Base-by-base conservation (phyloP, 768 basidiomycete genomes). In the Suillus americanus region DNA sequence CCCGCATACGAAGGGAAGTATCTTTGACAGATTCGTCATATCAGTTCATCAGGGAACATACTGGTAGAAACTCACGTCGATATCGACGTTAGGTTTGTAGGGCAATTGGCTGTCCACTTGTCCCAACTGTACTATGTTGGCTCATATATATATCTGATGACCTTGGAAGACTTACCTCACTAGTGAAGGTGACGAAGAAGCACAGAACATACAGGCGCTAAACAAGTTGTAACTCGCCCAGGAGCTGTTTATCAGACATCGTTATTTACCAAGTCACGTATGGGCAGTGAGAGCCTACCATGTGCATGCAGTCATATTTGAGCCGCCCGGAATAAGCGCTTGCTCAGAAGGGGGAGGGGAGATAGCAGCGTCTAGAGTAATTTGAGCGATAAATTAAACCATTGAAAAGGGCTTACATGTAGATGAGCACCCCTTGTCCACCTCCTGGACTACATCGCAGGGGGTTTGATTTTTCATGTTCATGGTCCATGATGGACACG, bases 151-250 rank as follows among this genome's bases (percentile, higher is more conserved):
- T 14, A 30, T 3, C 28, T 48, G 20, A 46, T 46, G 13, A 50
- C 28, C 5, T 18, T 10, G 12, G 30, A 50, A 48, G 25, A 3
- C 23, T 41, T 64, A 75, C 74, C 69, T 72, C 35, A 60, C 37
- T 41, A 64, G 67, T 14, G 62, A 41, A 61, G 48, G 6, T 9
- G 62, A 69, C 54, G n/a, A 60, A 70, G 25, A 62, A 4, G 54
- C 71, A 74, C 38, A 60, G 62, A 41, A 68, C 67, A 28, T 62
- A 54, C 74, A 75, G 20, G 71, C 73, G 20, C 73, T 76, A 57
- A 75, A 18, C 10, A 75, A 61, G 60, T 75, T 75, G 53, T 76
- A 75, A 41, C 67, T 65, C 10, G 73, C 73, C 75, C 75, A 76
- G 20, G 70, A 75, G 33, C 75, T 75, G 45, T 33, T 37, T 16